Evolutionary conservation across 2,329 filamentous ascomycete species (phyloP), one percentile per base, ranked within the genome.

Genomic region (Geosmithia morbida): DNA sequence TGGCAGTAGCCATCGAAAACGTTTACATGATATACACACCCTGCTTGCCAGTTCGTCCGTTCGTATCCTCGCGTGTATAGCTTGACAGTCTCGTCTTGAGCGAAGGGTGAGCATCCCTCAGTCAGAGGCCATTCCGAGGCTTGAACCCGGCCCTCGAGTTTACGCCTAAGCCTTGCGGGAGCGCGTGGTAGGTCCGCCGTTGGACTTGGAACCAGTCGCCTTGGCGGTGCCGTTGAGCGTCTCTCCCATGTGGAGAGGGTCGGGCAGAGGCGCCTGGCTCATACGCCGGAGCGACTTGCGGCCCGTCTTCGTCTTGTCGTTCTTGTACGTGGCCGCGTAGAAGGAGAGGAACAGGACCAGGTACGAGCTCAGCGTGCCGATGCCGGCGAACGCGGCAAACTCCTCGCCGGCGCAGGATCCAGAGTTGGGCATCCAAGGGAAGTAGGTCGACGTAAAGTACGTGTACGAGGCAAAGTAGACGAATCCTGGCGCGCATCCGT

Each of bases 391-490:
- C 43, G 90, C 90, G 45, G 90, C 90, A 60, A 96, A 97, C 68
- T 97, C 92, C 73, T 97, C 90, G 59, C 90, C 90, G 41, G 90
- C 87, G 65, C 90, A 98, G 57, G 81, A 72, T 65, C 90, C 90
- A 52, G 74, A 69, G 63, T 87, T 95, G 54, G 90, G 90, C 64
- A 94, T 72, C 74, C 78, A 83, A 43, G 74, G 77, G 72, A 84
- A 95, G 79, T 96, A 96, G 57, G 83, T 85, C 57, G 83, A 89
- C 56, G 85, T 81, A 75, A 96, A 96, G 77, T 97, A 97, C 57
- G 89, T 96, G 77, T 90, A 97, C n/a, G 90, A 94, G 46, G 89
- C 90, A 61, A 95, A 97, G 81, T 97, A 97, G 66, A 97, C 87
- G 66, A 97, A 97, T 59, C 87, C 86, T 90, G 41, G 26, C 14